Evolutionary conservation across 495 filamentous ascomycete genomes (phyloP), one percentile per base, ranked within the genome.

Genomic region (Emericellopsis terricola): DNA sequence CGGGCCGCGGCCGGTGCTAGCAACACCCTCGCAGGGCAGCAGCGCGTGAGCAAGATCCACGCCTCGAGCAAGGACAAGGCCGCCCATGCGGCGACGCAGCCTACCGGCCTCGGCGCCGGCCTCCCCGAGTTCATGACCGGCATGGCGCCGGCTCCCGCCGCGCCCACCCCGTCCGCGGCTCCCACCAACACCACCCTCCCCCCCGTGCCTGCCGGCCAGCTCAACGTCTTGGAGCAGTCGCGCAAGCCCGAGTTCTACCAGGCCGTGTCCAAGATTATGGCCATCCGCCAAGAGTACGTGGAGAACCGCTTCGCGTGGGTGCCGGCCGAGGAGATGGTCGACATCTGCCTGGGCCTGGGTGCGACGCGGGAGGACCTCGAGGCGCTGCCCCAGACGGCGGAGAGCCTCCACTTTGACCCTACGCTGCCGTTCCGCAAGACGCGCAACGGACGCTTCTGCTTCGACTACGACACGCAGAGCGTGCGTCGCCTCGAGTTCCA

Each of bases 61-160:
- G 31, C 20, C 19, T 33, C 31, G 14, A 33, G 31, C 31, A 33
- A 33, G 31, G 31, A 18, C 17, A 33, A 33, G 17, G 31, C 31
- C 11, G 31, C 24, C 8, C 19, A 33, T 11, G 31, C 31, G 8
- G 31, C 31, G 3, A 33, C 31, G 7, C 31, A 33, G 31, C 20
- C 31, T n/a, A n/a, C n/a, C n/a, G n/a, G 0, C 31, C 31, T n/a
- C 31, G 31, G 14, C 31, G 19, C 19, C 31, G 19, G 2, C 31
- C 31, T 33, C 31, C 31, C 31, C 31, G 19, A 18, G 8, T 21
- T 9, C 11, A 5, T 4, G 18, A 11, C 17, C 31, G 24, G 10
- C 18, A 21, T n/a, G n/a, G 9, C 15, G 20, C 8, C 31, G 17
- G 17, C 31, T 20, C 4, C 31, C 13, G 17, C 31, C 20, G 17